Evolutionary conservation across 2,329 filamentous ascomycete species (phyloP), one percentile per base, ranked within the genome.

Genomic region (Bisporella sp.): DNA sequence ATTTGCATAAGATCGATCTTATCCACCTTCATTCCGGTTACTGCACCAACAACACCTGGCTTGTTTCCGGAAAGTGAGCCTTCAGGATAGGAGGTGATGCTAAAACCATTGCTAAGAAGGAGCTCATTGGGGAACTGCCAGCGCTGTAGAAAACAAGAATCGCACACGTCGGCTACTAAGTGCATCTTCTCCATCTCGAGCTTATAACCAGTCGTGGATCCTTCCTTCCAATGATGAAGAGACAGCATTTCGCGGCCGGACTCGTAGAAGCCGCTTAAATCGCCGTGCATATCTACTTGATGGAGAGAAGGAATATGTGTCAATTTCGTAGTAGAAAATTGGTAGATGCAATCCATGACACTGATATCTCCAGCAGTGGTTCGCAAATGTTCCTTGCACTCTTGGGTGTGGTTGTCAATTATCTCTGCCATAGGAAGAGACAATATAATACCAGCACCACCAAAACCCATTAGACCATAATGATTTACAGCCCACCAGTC

Each of bases 71-170:
- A 35, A 32, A 46, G 30, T 12, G 35, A 33, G 13, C 44, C 44
- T 35, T 46, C 29, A 5, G 49, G 56, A 48, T 74, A 73, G 41
- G 66, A 64, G 31, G 68, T 63, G 43, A 75, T 64, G 1, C 71
- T 73, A 50, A 69, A 75, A 0, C 72, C 73, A 50, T 75, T 76
- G 4, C 69, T 70, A 33, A 75, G 61, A 13, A 73, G 60, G 57
- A 69, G 66, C 32, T 68, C 67, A 31, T 73, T 66, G 5, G 60
- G 57, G 47, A 75, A 75, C 21, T 66, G 64, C 68, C 69, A 76
- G 45, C 73, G 67, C 41, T 71, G 71, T 35, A 75, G 59, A 39
- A 74, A 65, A 43, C 72, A 74, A 47, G 71, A 70, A 31, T 62
- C 59, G 50, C 61, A 65, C 4, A 63, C 52, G 42, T 64, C 56